Evolutionary conservation across 2,329 filamentous ascomycete species (phyloP).

Genomic region (Fusarium transvaalense): DNA sequence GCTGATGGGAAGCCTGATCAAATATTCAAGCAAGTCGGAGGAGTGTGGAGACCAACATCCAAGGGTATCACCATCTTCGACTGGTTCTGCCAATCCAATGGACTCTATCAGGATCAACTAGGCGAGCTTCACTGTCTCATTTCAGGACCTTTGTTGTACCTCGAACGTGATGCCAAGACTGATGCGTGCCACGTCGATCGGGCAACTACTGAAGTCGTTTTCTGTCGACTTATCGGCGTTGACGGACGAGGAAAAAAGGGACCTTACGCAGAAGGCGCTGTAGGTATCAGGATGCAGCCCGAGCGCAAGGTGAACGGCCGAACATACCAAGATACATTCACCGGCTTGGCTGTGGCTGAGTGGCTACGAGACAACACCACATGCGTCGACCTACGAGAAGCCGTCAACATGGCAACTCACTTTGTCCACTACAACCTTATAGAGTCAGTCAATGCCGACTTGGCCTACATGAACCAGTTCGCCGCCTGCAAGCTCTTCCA

Average conservation of each 20-base stretch:
- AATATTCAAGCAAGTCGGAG: conserved; percentile 84
- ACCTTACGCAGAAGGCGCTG: conserved; percentile 59
- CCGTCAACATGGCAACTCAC: conserved; percentile 81
- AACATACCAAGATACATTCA: conserved; percentile 85
- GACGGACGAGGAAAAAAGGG: conserved; percentile 86
- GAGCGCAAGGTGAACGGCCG: conserved; percentile 85
- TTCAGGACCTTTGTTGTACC: conserved; percentile 85
- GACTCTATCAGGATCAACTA: conserved; percentile 93
- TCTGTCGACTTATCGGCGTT: conserved; percentile 86
- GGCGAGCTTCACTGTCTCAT: conserved; percentile 83
- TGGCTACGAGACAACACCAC: conserved; percentile 98
- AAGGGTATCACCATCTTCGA: conserved; percentile 94
- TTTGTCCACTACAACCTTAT: conserved; percentile 91
- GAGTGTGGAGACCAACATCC: conserved; percentile 94
- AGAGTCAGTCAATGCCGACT: conserved; percentile 76
- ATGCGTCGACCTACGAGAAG: conserved; percentile 89
- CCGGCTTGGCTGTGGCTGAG: conserved; percentile 85
- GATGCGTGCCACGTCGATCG: conserved; percentile 91
- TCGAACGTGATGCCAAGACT: conserved; percentile 84
- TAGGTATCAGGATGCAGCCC: conserved; percentile 81
- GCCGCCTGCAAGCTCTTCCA: conserved; percentile 76
- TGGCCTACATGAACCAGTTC: conserved; percentile 72
- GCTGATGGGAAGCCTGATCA: conserved; percentile 86
- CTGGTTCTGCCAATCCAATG: conserved; percentile 92
- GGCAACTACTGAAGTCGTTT: conserved; percentile 92